Conservation (phyloP, 257 asterid species). For the Nicotiana tomentosiformis region DNA sequence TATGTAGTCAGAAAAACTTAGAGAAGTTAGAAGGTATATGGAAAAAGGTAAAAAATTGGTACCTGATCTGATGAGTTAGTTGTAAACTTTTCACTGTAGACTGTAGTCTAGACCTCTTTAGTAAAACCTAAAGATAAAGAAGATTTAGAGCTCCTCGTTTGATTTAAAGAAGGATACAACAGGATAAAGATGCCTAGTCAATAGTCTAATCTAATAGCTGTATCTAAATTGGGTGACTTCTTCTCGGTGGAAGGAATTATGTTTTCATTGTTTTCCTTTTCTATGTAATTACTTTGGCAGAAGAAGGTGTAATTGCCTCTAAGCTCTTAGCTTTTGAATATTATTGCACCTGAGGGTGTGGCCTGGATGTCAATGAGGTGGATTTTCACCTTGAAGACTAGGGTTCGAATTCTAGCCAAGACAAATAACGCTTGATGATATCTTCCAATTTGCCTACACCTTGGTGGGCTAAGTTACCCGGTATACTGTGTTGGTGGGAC, state of each 20-base stretch:
- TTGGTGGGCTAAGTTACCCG: neutral
- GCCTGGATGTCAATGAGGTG: neutral
- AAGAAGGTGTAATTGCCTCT: neutral
- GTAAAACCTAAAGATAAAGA: neutral
- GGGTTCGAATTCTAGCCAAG: neutral
- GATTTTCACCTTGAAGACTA: neutral
- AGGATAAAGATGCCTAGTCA: neutral
- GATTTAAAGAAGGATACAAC: neutral
- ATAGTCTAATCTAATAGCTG: neutral
- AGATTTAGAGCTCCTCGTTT: neutral
- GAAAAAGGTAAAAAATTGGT: slow-evolving; percentile 63
- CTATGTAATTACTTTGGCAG: slow-evolving; percentile 2
- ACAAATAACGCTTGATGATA: neutral
- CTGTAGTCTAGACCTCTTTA: neutral
- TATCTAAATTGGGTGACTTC: neutral
- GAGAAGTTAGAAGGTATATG: slow-evolving; percentile 90
- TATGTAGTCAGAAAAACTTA: slow-evolving; percentile 53
- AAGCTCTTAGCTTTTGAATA: neutral
- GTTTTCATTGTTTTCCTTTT: neutral
- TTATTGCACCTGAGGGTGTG: neutral
- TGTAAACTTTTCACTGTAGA: neutral
- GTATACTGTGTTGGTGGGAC: neutral
- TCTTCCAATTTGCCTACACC: neutral
- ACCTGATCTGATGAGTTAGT: neutral
- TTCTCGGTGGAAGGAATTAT: neutral